Base-by-base conservation (phyloP, 2,329 filamentous ascomycete species). In the Penicillium sp. region DNA sequence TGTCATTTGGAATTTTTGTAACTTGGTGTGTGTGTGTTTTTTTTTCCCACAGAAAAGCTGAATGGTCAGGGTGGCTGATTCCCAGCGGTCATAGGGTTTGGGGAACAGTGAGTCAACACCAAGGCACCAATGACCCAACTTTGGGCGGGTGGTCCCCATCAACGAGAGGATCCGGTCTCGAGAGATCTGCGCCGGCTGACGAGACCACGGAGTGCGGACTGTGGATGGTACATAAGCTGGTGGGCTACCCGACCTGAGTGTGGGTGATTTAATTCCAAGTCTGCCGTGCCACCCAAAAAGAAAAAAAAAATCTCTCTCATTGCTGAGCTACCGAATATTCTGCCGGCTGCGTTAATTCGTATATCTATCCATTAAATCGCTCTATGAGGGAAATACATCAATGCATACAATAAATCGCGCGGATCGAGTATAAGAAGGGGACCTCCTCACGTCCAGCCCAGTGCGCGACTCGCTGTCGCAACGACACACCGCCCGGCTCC, bases 341-440 rank as follows among this genome's bases (percentile, higher is more conserved):
- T 32, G 8, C 7, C 29, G 4, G 11, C 13, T n/a, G 29, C 7
- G 36, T 18, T 49, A 40, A 52, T 47, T 52, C 37, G 43, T 12
- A 43, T 11, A 34, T 36, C 33, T 39, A 45, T 32, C 7, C 29
- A 32, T 3, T 32, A 7, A 41, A 40, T 39, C 24, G 25, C 47
- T 42, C 48, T 34, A 35, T 39, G 45, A 49, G 35, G 38, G 36
- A 25, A 39, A 36, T 25, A 39, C 13, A 46, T 40, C 26, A 33
- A 7, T 41, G 24, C 34, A 47, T 41, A 52, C 35, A 41, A 45
- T 49, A 58, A 56, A 52, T 49, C 47, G 50, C 54, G 46, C 58
- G 58, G 47, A 48, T 49, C 5, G 27, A 51, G 50, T 37, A 26
- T n/a, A n/a, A 25, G 11, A 32, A 35, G 45, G 43, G 29, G 11